Evolutionary conservation across 2,329 filamentous ascomycete species (phyloP), one percentile per base, ranked within the genome.

Genomic region (Colletotrichum truncatum): DNA sequence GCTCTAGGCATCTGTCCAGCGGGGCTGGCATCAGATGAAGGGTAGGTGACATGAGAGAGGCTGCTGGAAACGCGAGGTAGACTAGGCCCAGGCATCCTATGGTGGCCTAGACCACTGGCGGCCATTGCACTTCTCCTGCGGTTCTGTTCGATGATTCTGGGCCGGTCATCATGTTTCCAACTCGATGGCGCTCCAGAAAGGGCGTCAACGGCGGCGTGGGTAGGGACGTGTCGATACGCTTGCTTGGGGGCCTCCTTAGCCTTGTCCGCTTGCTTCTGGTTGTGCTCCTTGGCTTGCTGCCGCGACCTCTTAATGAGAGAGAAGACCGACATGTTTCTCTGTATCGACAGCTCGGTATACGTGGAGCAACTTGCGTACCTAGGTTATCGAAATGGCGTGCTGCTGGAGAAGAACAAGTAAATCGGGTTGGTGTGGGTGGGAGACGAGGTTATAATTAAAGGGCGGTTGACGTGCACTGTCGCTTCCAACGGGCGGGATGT

Each of bases 171-270:
- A 7, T 78, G 70, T 64, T 81, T 82, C 81, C 82, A 87, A 68
- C 79, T 82, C 1, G 82, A 78, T 9, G 86, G 87, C 3, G 84
- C 85, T 28, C 82, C 84, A 21, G 81, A 78, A 43, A 89, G 75
- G 43, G 87, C 86, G 74, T 90, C 87, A 11, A 80, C 73, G 46
- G 85, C 86, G 26, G 88, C 88, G 72, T 91, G 88, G 12, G 80
- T 89, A n/a, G 87, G 87, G 18, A 88, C 75, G 72, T 90, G 88
- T 55, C 78, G 84, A 75, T 90, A 90, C 11, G 84, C 80, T n/a
- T 76, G 67, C 56, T 80, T 80, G 3, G 67, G 41, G 6, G 56
- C 36, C 66, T 82, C 80, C 54, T 84, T 82, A 38, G 81, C 76
- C 69, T 84, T 81, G 69, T 84, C 82, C 41, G 76, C 80, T 64